Percentiles rank a stretch among this genome's conserved stretches.
Conservation (phyloP, 768 basidiomycete genomes). For the Lactarius trivialis region DNA sequence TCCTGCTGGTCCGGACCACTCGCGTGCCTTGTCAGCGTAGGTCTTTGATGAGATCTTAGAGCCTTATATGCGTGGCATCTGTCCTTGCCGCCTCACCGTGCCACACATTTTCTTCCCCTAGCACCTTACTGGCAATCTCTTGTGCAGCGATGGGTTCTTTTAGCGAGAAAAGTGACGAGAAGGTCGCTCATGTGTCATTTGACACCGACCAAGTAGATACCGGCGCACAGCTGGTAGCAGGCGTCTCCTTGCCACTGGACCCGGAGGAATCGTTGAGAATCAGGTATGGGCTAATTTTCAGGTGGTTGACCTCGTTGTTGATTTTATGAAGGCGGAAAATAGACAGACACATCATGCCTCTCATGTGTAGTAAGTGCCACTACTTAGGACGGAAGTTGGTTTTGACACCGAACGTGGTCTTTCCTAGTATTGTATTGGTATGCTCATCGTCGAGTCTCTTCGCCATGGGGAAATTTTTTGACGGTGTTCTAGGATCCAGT, state of each 20-base stretch:
- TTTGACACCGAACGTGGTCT: constrained; percentile 1
- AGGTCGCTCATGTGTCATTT: constrained; percentile 29
- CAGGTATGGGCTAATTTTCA: constrained; percentile 29
- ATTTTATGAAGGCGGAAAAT: constrained; percentile 41
- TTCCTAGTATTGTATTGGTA: constrained; percentile 50
- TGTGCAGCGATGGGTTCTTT: constrained; percentile 8
- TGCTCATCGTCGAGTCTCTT: neutral
- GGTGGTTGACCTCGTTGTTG: neutral
- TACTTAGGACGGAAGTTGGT: neutral
- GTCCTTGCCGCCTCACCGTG: neutral
- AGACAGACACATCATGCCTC: constrained; percentile 56
- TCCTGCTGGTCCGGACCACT: neutral
- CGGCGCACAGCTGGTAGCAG: constrained; percentile 50
- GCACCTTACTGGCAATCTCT: neutral
- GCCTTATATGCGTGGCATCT: neutral
- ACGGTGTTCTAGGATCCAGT: constrained; percentile 51
- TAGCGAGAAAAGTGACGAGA: constrained; percentile 18
- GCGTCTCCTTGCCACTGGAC: constrained; percentile 39
- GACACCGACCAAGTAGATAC: constrained; percentile 51
- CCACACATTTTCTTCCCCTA: neutral
- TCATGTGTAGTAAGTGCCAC: constrained; percentile 59
- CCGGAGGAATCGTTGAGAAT: constrained; percentile 46
- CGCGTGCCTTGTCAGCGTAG: neutral
- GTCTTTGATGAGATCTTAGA: neutral
- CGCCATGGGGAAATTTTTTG: neutral